Evolutionary conservation across 1,284 basidiomycete genomes (phyloP), one percentile per base, ranked within the genome.

Genomic region (Cutaneotrichosporon cutaneum): DNA sequence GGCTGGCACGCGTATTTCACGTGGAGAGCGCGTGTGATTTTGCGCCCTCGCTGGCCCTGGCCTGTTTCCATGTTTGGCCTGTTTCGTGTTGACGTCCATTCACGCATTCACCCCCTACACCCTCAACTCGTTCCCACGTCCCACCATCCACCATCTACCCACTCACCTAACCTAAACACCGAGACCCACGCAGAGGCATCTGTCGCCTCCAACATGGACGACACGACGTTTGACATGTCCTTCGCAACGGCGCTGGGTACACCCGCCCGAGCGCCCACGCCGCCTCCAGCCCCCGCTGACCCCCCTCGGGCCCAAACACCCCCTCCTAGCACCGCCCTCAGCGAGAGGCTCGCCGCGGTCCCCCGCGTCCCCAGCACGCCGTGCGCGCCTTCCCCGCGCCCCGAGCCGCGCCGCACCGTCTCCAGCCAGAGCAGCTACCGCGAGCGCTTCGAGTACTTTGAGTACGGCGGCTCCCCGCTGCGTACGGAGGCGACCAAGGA

Each of bases 211-310:
- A 32, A 32, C 48, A 51, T 51, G 48, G 48, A 27, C 27, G 48
- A 51, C 48, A 27, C 48, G 26, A n/a, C 45, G 22, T 47, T 27
- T n/a, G 48, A 51, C 48, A 51, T 51, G 48, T 27, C 48, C 18
- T 51, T 51, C 48, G 18, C 48, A 14, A 51, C 48, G 16, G 48
- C 48, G 14, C 13, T 30, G 4, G 48, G 26, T 27, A 51, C 48
- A 10, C 48, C 48, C 14, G 8, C 32, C 14, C 26, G 48, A 51
- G 16, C 45, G 21, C 45, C 26, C 22, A 24, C 21, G 4, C 26
- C 22, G 22, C 14, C 45, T 11, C 45, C 45, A 42, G 36, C 36
- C 7, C 21, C 4, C 22, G 24, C 21, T 6, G 22, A 48, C 26
- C 45, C 22, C 5, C 22, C 21, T 27, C 22, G 24, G 8, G n/a